Percentiles rank a stretch among this genome's conserved stretches.
phyloP scores from a whole-genome alignment of 2,329 filamentous ascomycete species.

The Madurella mycetomatis region DNA sequence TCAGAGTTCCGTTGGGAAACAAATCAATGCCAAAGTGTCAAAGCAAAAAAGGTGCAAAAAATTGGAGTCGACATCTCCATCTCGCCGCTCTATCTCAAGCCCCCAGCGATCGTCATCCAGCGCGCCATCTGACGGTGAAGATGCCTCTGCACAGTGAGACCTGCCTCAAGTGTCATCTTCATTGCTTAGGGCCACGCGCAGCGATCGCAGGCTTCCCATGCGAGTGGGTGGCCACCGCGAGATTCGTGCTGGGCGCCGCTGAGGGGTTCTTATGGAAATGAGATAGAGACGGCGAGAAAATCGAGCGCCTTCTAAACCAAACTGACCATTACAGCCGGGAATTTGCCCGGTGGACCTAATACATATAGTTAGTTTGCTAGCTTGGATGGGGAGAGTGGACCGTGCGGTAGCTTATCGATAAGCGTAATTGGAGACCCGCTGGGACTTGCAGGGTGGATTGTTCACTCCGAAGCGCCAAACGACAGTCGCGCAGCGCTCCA shows the following conservation, averaged over 20 bases:
- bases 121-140: conserved; percentile 67
- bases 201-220: conserved; percentile 63
- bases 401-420: conserved; percentile 8
- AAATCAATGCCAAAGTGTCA: neutral
- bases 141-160: conserved; percentile 68
- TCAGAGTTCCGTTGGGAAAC: neutral
- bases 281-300: conserved; percentile 44
- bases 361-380: conserved; percentile 7
- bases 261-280: conserved; percentile 53
- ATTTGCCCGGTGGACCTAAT: neutral
- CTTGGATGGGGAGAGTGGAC: neutral
- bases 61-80: conserved; percentile 51
- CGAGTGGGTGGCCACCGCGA: conserved; percentile 62
- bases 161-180: conserved; percentile 67
- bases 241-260: conserved; percentile 64
- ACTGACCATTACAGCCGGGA: conserved; percentile 60
- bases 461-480: too few relatives aligned
- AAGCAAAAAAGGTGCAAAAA: conserved; percentile 20
- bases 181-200: conserved; percentile 61
- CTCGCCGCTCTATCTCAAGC: conserved; percentile 52
- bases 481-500: too few relatives aligned
- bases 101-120: conserved; percentile 62
- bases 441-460: too few relatives aligned
- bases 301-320: conserved; percentile 51
- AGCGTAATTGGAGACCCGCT: neutral